Conservation (phyloP, 139 green algal species). For the Desmodesmus armatus region DNA sequence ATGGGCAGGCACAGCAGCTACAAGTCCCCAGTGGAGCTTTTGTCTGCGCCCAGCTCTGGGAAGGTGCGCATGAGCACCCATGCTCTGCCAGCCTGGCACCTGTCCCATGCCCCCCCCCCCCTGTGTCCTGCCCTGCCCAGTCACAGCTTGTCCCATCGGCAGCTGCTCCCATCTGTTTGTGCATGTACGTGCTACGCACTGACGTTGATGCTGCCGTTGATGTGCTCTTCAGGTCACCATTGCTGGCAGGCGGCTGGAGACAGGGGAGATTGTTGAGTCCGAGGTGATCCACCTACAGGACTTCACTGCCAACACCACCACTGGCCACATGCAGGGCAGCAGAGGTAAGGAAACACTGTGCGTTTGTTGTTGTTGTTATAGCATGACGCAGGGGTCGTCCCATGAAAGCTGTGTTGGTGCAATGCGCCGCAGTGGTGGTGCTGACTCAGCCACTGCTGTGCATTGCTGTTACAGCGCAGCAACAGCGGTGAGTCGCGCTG, state of each 20-base stretch:
- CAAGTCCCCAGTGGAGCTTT: slow-evolving; percentile 2
- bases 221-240: too few relatives aligned
- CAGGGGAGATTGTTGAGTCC: not conserved
- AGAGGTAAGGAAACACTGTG: not conserved
- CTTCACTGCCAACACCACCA: not conserved
- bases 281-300: not conserved
- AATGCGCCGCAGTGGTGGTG: not conserved
- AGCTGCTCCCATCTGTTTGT: too few relatives aligned
- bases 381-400: not conserved
- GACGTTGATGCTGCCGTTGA: too few relatives aligned
- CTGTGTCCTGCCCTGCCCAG: too few relatives aligned
- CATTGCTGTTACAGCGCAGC: not conserved
- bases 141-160: too few relatives aligned
- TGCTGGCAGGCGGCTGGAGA: slow-evolving; percentile 1
- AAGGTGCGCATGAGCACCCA: too few relatives aligned
- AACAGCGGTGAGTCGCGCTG: too few relatives aligned
- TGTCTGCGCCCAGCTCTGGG: not conserved
- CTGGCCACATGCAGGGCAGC: not conserved
- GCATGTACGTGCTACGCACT: too few relatives aligned
- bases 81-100: too few relatives aligned
- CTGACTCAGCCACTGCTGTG: not conserved
- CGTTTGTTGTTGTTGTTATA: not conserved
- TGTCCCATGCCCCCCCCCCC: too few relatives aligned
- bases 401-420: too few relatives aligned
- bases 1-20: not conserved